Evolutionary conservation across 306 rosid genomes (phyloP).

Genomic region (Medicago lupulina): DNA sequence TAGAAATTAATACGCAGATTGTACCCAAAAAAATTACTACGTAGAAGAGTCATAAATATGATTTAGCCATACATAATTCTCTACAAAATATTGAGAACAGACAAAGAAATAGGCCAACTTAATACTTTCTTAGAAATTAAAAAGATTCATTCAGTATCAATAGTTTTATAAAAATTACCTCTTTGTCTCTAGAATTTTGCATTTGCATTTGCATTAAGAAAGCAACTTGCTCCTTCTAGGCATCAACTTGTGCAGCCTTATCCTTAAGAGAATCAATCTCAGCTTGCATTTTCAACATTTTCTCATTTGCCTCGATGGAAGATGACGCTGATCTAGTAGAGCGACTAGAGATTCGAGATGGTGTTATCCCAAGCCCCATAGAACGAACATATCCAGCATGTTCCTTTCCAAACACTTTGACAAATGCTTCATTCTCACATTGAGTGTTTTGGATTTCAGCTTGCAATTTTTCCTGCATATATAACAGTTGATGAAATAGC

Average conservation of each 20-base stretch:
- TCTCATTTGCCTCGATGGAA: background rate
- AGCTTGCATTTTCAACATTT: background rate
- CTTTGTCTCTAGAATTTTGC: too few species aligned
- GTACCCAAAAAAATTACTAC: too few species aligned
- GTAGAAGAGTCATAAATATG: too few species aligned
- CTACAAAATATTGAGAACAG: too few species aligned
- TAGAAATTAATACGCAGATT: too few species aligned
- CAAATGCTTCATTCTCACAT: background rate
- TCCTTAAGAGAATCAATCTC: background rate
- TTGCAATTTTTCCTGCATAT: background rate
- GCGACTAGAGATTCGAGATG: background rate
- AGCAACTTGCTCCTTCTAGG: background rate
- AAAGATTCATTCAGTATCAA: too few species aligned
- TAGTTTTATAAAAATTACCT: too few species aligned
- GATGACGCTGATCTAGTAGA: background rate
- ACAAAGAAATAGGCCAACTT: too few species aligned
- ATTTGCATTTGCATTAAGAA: background rate
- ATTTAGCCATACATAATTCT: too few species aligned
- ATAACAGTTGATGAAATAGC: too few species aligned
- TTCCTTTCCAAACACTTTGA: background rate
- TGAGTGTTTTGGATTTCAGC: background rate
- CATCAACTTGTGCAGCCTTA: background rate
- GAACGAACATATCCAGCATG: background rate
- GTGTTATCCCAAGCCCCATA: background rate
- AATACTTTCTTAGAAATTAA: too few species aligned